phyloP scores from a whole-genome alignment of 2,329 filamentous ascomycete genomes.

The Dothiorella sarmentorum region DNA sequence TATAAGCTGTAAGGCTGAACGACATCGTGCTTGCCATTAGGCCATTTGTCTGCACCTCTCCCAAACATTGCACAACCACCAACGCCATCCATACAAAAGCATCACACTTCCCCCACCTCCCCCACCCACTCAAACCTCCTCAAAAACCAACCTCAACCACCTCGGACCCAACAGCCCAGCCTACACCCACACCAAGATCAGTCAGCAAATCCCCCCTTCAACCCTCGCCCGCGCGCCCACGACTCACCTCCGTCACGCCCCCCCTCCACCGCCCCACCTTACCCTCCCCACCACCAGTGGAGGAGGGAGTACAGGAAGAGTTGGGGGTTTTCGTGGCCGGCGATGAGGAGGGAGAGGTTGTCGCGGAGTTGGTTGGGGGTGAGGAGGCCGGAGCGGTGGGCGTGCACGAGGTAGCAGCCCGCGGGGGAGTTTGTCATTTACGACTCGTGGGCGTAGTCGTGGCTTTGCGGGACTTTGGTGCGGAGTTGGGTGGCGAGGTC shows the following conservation, averaged over 20 bases:
- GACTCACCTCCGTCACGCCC: constrained; percentile 35
- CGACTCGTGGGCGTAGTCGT: constrained; percentile 19
- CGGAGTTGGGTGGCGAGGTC: constrained; percentile 20
- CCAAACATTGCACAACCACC: no score
- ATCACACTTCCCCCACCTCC: background rate
- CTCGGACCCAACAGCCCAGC: constrained; percentile 7
- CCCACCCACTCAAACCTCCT: background rate
- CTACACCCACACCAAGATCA: background rate
- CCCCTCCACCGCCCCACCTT: constrained; percentile 31
- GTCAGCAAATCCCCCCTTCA: no score
- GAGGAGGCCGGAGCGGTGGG: constrained; percentile 18
- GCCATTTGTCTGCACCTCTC: no score
- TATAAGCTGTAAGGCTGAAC: no score
- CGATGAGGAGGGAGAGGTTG: constrained; percentile 21
- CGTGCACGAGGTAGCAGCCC: constrained; percentile 20
- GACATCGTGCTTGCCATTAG: no score
- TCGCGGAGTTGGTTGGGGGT: constrained; percentile 16
- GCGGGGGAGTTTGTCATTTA: constrained; percentile 14
- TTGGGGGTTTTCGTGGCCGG: constrained; percentile 22
- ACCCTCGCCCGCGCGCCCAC: no score
- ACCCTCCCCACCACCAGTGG: constrained; percentile 30
- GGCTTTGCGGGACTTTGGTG: constrained; percentile 16
- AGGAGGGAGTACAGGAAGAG: constrained; percentile 20
- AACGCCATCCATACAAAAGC: no score
- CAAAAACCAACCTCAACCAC: background rate